Base-by-base conservation (phyloP, 768 basidiomycete species). In the Ephemerocybe angulata region DNA sequence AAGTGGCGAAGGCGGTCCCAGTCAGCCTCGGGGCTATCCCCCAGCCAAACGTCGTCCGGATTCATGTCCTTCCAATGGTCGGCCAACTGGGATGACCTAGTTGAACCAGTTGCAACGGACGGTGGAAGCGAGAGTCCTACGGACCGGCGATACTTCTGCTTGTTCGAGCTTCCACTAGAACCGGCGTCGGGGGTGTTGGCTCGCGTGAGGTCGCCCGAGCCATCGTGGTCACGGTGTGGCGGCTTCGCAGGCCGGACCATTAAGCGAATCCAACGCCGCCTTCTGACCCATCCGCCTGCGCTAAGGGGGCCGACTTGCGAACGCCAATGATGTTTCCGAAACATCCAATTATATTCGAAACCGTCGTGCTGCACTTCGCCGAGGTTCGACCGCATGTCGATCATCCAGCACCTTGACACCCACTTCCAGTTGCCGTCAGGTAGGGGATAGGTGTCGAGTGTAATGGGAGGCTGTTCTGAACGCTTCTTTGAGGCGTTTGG, bases 321-420 rank as follows among this genome's bases (percentile, higher is more conserved):
- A 17, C 81, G 78, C 90, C 90, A 93, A 46, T 83, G 68, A 47
- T 79, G 76, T 30, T 72, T 67, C 17, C 87, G 81, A 60, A 93
- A 93, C 56, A 74, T 66, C 82, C 86, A 90, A 65, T 90, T 92
- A 70, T 92, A 93, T 68, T 93, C 88, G 61, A 90, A 93, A 50
- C 90, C 90, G 60, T 91, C 89, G 59, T 87, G 80, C 60, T 90
- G 87, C 2, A 90, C 86, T 61, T 86, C 80, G 49, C 88, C 87
- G 22, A 73, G 72, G 60, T 88, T 83, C 27, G 83, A 81, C 38
- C 86, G 87, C 90, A 93, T 92, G 72, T 93, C 90, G 55, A 92
- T 82, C 87, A 92, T 88, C 90, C 90, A 93, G 6, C 79, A 69
- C 40, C 80, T 80, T 38, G 87, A 89, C 1, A 90, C 83, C 90